phyloP scores from a whole-genome alignment of 1,284 basidiomycete species.

The Mycosarcoma maydis region DNA sequence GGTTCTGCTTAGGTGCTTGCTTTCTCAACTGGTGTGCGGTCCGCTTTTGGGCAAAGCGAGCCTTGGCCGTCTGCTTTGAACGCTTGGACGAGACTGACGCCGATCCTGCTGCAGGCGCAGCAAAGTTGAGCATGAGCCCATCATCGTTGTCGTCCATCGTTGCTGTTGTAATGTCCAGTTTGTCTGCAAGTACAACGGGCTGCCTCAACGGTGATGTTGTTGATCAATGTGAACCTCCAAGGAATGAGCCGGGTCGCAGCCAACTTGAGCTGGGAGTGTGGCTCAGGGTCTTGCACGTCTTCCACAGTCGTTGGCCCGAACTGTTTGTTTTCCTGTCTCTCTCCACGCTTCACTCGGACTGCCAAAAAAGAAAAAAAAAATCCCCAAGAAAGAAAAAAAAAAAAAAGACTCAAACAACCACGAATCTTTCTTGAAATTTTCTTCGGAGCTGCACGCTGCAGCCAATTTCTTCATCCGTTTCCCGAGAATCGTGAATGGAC shows the following conservation, averaged over 20 bases:
- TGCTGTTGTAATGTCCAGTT: background rate
- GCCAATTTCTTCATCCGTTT: constrained; percentile 9
- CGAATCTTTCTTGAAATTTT: too few species aligned
- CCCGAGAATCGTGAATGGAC: too few species aligned
- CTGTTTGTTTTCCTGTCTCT: too few species aligned
- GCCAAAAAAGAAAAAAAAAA: constrained; percentile 2
- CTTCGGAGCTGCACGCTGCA: too few species aligned
- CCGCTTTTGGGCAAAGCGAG: constrained; percentile 35
- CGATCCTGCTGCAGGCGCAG: constrained; percentile 18
- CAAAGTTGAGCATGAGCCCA: constrained; percentile 65
- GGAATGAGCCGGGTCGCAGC: too few species aligned
- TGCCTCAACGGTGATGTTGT: too few species aligned
- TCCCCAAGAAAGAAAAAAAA: too few species aligned
- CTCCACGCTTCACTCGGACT: too few species aligned
- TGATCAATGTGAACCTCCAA: too few species aligned
- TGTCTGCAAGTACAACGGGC: background rate
- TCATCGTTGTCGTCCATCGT: constrained; percentile 62
- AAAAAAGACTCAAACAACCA: too few species aligned
- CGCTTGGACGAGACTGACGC: constrained; percentile 19
- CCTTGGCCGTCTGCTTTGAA: constrained; percentile 42
- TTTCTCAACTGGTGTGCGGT: constrained; percentile 26
- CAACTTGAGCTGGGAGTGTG: too few species aligned
- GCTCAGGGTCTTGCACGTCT: background rate
- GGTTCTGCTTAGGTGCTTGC: constrained; percentile 10
- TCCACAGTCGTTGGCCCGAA: too few species aligned